Conservation (phyloP, 2,329 filamentous ascomycete species). For the Alternaria rosae region DNA sequence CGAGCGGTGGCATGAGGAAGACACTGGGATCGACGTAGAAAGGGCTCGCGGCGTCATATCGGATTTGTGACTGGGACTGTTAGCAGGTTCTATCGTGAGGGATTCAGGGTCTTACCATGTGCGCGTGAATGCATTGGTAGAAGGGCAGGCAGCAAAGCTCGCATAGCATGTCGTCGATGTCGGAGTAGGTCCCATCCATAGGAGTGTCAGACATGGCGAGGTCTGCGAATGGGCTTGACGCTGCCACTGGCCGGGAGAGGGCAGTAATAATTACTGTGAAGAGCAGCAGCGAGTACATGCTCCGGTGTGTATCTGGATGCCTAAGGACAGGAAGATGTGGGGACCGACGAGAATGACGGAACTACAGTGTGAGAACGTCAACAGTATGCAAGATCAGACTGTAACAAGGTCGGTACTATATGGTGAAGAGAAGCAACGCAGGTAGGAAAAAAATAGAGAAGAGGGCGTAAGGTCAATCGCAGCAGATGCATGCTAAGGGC, state of each 20-base stretch:
- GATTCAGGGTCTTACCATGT: constrained; percentile 21
- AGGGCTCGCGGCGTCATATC: constrained; percentile 9
- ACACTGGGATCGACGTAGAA: constrained; percentile 2
- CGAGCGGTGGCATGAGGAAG: constrained; percentile 6
- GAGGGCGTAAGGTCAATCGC: constrained; percentile 20
- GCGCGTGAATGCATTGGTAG: constrained; percentile 27
- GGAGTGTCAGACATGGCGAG: constrained; percentile 23
- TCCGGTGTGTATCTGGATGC: constrained; percentile 29
- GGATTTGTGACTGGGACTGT: constrained; percentile 23
- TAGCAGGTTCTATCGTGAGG: background rate
- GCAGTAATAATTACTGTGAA: constrained; percentile 37
- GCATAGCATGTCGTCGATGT: constrained; percentile 40
- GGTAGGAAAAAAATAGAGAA: constrained; percentile 17
- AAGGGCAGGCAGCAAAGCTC: constrained; percentile 31
- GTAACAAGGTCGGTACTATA: constrained; percentile 1
- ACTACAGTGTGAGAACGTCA: background rate
- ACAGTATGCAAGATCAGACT: constrained; percentile 4
- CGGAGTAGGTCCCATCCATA: constrained; percentile 33
- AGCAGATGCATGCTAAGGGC: constrained; percentile 19
- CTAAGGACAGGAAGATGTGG: constrained; percentile 24
- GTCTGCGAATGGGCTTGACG: constrained; percentile 36
- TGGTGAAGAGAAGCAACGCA: constrained; percentile 7
- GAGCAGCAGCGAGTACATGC: constrained; percentile 41
- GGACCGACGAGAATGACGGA: constrained; percentile 12
- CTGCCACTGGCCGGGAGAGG: constrained; percentile 35